Base-by-base conservation (phyloP, 1,284 basidiomycete genomes). In the Pisolithus thermaeus region DNA sequence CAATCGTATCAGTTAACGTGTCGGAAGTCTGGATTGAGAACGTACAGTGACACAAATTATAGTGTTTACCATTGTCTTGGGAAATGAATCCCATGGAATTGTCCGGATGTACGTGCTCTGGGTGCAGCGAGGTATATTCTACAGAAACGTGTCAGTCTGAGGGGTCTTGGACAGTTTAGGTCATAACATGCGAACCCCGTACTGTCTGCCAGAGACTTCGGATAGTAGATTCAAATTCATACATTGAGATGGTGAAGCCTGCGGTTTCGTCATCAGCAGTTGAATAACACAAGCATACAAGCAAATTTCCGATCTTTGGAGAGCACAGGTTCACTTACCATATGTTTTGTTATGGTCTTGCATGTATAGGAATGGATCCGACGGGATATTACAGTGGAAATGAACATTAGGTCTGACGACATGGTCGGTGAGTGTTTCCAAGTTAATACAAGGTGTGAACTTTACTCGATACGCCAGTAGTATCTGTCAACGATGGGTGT, bases 1-100 rank as follows among this genome's bases (percentile, higher is more conserved):
- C 18, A 20, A 20, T 20, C 18, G 18, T 20, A 20, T 20, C 48
- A 49, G 47, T 18, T 27, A 4, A 3, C 25, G 28, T 39, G 20
- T 28, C 35, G 57, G 27, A 37, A 22, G n/a, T 11, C 2, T 4
- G 18, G 16, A 30, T 6, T 14, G 6, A 48, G 62, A 58, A 69
- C 85, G 69, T 65, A 84, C 86, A 92, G 58, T 92, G 91, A 63
- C 90, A 94, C 32, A 84, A 69, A 67, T 92, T 94, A 68, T 88
- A 90, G 7, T 70, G 74, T 46, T 77, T 66, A 25, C 89, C 84
- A 20, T 71, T 70, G 59, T 93, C 79, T 54, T 91, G 80, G 38
- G 83, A 85, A 45, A 96, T 57, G 67, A 90, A 94, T 7, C 67
- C 66, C 71, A 92, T 77, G 4, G 84, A 73, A 59, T 90, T 92